A percentile compares a stretch with the other conserved stretches of the same genome.
These are phyloP conservation scores for Dendrothele bispora DNA, from an alignment of 768 basidiomycete genomes.

Conservation along the genomic window DNA sequence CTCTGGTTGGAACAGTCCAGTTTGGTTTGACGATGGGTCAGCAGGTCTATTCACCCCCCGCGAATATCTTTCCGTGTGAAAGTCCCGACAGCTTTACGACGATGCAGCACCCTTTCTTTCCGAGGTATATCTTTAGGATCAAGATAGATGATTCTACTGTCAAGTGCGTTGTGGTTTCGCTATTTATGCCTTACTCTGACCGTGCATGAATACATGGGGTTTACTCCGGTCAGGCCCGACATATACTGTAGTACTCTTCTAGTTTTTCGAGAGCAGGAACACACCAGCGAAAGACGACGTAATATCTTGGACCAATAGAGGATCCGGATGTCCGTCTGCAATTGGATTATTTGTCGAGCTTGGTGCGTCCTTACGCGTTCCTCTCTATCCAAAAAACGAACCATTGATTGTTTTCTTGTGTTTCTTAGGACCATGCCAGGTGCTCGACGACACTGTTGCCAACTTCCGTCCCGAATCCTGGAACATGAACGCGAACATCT, in stretches of 20 bases:
- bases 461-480: constrained; percentile 45
- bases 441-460: constrained; percentile 34
- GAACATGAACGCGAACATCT: constrained; percentile 48
- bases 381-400: too few species aligned
- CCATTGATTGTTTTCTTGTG: constrained; percentile 30
- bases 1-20: too few species aligned
- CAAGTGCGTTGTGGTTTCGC: constrained; percentile 45
- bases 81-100: constrained; percentile 31
- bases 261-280: constrained; percentile 73
- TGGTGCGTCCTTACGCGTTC: too few species aligned
- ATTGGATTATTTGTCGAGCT: constrained; percentile 54
- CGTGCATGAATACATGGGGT: constrained; percentile 28
- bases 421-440: too few species aligned
- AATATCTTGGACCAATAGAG: constrained; percentile 57
- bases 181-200: background rate
- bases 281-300: constrained; percentile 62
- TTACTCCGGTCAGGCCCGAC: constrained; percentile 62
- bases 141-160: constrained; percentile 71
- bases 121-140: constrained; percentile 54
- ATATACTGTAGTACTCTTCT: constrained; percentile 75
- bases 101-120: constrained; percentile 50
- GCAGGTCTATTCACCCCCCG: constrained; percentile 12
- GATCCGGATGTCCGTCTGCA: constrained; percentile 19
- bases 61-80: constrained; percentile 8
- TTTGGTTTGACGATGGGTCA: too few species aligned